Conservation (phyloP, 495 filamentous ascomycete genomes). For the Annulohypoxylon nitens region DNA sequence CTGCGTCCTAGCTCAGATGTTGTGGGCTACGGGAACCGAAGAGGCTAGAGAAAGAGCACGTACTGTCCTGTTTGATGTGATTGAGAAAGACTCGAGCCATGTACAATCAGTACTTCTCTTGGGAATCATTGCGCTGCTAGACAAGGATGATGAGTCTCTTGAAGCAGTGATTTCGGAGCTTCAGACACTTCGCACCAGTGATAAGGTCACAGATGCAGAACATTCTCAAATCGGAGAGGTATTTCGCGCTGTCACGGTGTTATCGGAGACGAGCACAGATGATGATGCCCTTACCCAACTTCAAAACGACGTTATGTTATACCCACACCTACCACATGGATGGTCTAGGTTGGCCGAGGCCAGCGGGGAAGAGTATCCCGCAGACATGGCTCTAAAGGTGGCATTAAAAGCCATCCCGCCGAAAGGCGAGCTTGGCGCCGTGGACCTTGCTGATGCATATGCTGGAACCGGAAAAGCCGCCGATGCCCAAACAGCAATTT, state of each 20-base stretch:
- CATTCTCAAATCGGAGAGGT: constrained; percentile 63
- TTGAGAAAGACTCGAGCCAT: constrained; percentile 79
- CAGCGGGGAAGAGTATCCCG: constrained; percentile 67
- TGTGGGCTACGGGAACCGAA: constrained; percentile 89
- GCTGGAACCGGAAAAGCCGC: constrained; percentile 76
- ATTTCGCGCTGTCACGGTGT: constrained; percentile 57
- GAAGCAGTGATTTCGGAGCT: constrained; percentile 87
- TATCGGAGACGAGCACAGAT: constrained; percentile 51
- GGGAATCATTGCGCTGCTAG: constrained; percentile 84
- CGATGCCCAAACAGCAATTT: constrained; percentile 81
- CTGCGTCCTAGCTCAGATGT: constrained; percentile 87
- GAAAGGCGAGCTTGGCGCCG: constrained; percentile 72
- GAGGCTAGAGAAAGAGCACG: constrained; percentile 80
- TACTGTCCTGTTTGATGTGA: constrained; percentile 81
- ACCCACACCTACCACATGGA: constrained; percentile 78
- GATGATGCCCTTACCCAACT: constrained; percentile 65
- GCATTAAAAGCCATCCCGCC: constrained; percentile 81
- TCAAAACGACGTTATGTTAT: constrained; percentile 78
- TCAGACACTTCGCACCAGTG: constrained; percentile 73
- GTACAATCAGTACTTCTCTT: constrained; percentile 81
- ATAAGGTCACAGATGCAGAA: constrained; percentile 60
- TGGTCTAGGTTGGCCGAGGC: constrained; percentile 78
- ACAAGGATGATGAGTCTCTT: constrained; percentile 79
- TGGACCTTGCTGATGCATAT: constrained; percentile 79
- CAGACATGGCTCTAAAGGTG: constrained; percentile 84